Evolutionary conservation across 192 early-diverging fungal species (phyloP), one percentile per base, ranked within the genome.

Genomic region (Rhizoclosmatium globosum): DNA sequence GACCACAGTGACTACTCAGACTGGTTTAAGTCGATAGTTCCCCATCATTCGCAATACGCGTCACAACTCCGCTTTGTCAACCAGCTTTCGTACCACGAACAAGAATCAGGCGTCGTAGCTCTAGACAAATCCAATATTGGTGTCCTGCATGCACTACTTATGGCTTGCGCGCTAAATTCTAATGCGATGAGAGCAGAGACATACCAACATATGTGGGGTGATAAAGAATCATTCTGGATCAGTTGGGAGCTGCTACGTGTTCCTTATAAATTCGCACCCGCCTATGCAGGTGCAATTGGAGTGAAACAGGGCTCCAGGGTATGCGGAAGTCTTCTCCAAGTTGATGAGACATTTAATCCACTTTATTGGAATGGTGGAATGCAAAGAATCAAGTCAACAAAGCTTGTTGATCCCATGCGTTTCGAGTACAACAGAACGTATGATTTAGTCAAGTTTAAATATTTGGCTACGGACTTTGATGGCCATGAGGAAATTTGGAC

Each of bases 91-190:
- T 61, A 81, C 1, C 92, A 91, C 60, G 92, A 93, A 69, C 85
- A 87, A 71, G 91, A 93, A 64, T 88, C 89, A 6, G 92, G 92
- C 4, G 88, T 92, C 2, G 90, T 93, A 2, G 74, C 90, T 15
- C 81, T 92, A 31, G 85, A 93, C 82, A 92, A 92, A 58, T 68
- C 61, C 41, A 75, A 82, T 1, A 73, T 82, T 0, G 43, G 48
- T 17, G 61, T 72, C 21, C 76, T 92, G 44, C 65, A 89, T 15
- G 90, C 89, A 2, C 44, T 93, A 15, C 23, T 93, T 4, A 80
- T 87, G 0, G 85, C 80, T 0, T 91, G 89, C 74, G 83, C 87
- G 65, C 79, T 91, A 79, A 92, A 92, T 70, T 66, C 64, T 3
- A 43, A 57, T 56, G 43, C 39, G 13, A 50, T 67, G 47, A 4